phyloP scores from a whole-genome alignment of 164 flowering plant species.

The Dillenia suffruticosa region DNA sequence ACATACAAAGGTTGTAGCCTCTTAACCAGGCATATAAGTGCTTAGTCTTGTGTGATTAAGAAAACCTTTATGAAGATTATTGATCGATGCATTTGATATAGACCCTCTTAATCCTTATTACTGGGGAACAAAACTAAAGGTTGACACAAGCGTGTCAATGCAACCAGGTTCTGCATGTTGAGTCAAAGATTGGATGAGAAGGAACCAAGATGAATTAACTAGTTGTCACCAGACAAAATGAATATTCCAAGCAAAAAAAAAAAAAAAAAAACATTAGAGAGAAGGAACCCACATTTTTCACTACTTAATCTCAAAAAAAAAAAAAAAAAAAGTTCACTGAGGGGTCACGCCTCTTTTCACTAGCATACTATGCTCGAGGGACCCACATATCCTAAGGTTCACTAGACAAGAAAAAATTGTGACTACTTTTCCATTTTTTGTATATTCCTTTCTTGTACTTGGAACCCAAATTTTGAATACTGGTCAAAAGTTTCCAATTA shows the following conservation, averaged over 20 bases:
- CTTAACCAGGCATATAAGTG: too few species aligned
- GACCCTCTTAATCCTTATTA: too few species aligned
- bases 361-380: constrained; percentile 12
- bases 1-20: too few species aligned
- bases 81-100: too few species aligned
- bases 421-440: constrained; percentile 39
- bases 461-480: not conserved
- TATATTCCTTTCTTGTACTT: constrained; percentile 48
- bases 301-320: constrained; percentile 12
- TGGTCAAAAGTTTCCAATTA: constrained; percentile 3
- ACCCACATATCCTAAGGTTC: constrained; percentile 17
- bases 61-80: too few species aligned
- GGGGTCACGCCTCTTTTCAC: constrained; percentile 25
- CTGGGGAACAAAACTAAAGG: too few species aligned
- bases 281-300: constrained; percentile 22
- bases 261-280: constrained; percentile 16
- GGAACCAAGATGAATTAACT: constrained; percentile 23
- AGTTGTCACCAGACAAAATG: constrained; percentile 43
- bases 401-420: constrained; percentile 23
- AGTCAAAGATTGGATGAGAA: constrained; percentile 38
- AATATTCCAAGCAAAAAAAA: constrained; percentile 34
- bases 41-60: too few species aligned
- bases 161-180: constrained; percentile 9
- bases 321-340: constrained; percentile 4
- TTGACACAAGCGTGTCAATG: too few species aligned